Evolutionary conservation across 139 green algal species (phyloP), one percentile per base, ranked within the genome.

Genomic region (Chlamydomonas schloesseri): DNA sequence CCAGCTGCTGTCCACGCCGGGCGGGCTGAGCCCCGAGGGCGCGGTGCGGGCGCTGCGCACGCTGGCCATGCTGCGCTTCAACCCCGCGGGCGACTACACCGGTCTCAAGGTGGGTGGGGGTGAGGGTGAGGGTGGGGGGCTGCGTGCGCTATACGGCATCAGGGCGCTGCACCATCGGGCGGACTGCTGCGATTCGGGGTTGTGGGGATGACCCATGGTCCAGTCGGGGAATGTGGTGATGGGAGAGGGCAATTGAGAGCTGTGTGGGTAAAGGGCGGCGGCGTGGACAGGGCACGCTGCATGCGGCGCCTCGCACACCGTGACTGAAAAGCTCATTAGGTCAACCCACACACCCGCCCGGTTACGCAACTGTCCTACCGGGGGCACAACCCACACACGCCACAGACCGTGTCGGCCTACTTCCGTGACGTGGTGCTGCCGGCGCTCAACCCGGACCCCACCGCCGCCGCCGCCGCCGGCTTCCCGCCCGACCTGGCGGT

Each of bases 371-470:
- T n/a, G n/a, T n/a, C n/a, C n/a, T n/a, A n/a, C n/a, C n/a, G n/a
- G n/a, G n/a, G n/a, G n/a, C n/a, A n/a, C n/a, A n/a, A n/a, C n/a
- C n/a, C n/a, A n/a, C n/a, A n/a, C n/a, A n/a, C n/a, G n/a, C n/a
- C 42, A 26, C 78, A 84, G 78, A 74, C 78, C 29, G 74, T 84
- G 42, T 36, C 78, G 23, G 29, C 78, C 64, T 84, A 75, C 42
- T 84, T 75, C 42, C 78, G 78, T 29, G 78, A 75, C 37, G n/a
- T 46, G 57, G 64, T 84, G 37, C 64, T 84, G n/a, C 78, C 78
- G 0, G 37, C 50, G 21, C 64, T 84, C 29, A n/a, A 84, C 46
- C 42, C 47, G 46, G 64, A 14, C 47, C 8, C 26, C 29, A 13
- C 28, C 62, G 62, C 62, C 26, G 26, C 26, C 13, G 26, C 62